Evolutionary conservation across 805 yeast species (phyloP), one percentile per base, ranked within the genome.

Genomic region (Cyberlindnera bimundalis): DNA sequence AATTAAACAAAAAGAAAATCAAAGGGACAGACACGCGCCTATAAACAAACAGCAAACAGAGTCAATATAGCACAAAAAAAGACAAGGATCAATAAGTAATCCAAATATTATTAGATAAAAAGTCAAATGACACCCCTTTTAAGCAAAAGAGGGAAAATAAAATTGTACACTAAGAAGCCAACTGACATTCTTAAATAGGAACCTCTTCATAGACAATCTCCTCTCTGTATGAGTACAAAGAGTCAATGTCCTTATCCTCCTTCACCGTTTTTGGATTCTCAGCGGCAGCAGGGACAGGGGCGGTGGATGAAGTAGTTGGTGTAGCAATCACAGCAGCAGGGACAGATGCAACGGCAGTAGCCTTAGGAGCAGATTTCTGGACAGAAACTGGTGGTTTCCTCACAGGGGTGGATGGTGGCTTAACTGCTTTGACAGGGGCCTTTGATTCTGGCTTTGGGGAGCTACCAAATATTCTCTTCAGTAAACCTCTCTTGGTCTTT

Each of bases 171-270:
- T 21, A 21, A 21, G n/a, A n/a, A n/a, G n/a, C n/a, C n/a, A n/a
- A 21, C 10, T 10, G 10, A 21, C 6, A 10, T 12, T 9, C 12
- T 40, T 23, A 46, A 17, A 37, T 26, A 9, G 50, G 40, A 26
- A 45, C 48, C 26, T 45, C 46, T 37, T 51, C 56, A 24, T 40
- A 37, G 14, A 48, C 51, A 21, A 53, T 47, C 27, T 38, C 55
- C 36, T 50, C 58, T 36, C 58, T 50, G 37, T 45, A 43, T 2
- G 58, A 52, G 40, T 47, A 53, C 17, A 53, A 16, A 3, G 53
- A 48, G 26, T 37, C 43, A 28, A 31, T 37, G 29, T 48, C 52
- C 12, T 33, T 21, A 26, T 38, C 43, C 17, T 30, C 32, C 27
- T 32, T 28, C 33, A 13, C n/a, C 17, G 21, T 4, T 13, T 19